These are phyloP conservation scores for Candida insectalens DNA, from an alignment of 805 yeast species.

Conservation along the genomic window DNA sequence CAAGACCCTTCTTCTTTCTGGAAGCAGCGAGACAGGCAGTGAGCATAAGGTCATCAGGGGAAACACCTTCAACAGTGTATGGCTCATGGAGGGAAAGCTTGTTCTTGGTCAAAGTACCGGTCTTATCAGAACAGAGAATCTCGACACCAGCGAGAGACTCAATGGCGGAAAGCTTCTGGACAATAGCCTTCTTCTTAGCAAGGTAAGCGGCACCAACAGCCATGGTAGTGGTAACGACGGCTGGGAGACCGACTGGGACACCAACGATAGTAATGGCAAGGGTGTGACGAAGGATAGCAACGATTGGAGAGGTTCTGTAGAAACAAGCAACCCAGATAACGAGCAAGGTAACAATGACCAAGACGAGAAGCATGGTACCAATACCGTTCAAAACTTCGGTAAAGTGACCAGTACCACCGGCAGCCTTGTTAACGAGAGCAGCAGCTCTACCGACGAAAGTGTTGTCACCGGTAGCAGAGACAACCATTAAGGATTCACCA, in stretches of 20 bases:
- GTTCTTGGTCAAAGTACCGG: constrained; percentile 97
- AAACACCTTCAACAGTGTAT: constrained; percentile 96
- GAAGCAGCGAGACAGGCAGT: constrained; percentile 98
- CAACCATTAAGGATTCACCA: constrained; percentile 92
- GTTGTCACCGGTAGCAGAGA: constrained; percentile 90
- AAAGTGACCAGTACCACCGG: constrained; percentile 91
- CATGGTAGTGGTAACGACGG: constrained; percentile 97
- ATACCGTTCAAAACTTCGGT: constrained; percentile 97
- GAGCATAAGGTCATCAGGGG: constrained; percentile 90
- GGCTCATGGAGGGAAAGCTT: constrained; percentile 94
- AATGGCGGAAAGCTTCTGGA: constrained; percentile 92
- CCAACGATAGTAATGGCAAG: constrained; percentile 94
- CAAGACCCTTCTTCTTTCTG: constrained; percentile 96
- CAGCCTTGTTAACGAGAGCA: constrained; percentile 88
- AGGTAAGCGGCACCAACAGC: constrained; percentile 99
- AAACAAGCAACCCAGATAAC: constrained; percentile 89
- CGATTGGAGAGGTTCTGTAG: constrained; percentile 86
- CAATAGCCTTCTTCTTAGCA: constrained; percentile 96
- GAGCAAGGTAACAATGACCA: constrained; percentile 79
- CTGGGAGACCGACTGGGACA: constrained; percentile 98
- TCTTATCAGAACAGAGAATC: constrained; percentile 94
- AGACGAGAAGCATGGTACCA: constrained; percentile 83
- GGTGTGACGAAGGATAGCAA: constrained; percentile 82
- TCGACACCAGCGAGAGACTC: constrained; percentile 97
- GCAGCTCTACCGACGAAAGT: constrained; percentile 98